These are phyloP conservation scores for Dryadomyces quercus-mongolicae DNA, from an alignment of 2,329 filamentous ascomycete genomes.

Conservation along the genomic window DNA sequence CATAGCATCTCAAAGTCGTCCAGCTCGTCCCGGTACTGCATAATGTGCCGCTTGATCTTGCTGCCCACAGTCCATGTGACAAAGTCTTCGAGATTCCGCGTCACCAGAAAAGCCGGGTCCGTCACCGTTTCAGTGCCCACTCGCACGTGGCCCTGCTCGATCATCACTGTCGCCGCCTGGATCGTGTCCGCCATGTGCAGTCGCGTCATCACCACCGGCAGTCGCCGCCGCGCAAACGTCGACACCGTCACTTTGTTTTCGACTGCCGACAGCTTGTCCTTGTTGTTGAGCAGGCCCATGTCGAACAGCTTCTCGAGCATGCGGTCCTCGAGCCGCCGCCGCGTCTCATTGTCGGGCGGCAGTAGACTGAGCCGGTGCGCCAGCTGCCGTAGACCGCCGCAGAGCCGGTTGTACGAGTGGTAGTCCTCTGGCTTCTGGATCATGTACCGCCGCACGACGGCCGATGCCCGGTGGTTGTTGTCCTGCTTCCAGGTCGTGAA, in stretches of 20 bases:
- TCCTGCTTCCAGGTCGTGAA: slow-evolving; percentile 91
- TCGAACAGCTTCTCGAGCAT: slow-evolving; percentile 86
- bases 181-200: slow-evolving; percentile 87
- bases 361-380: slow-evolving; percentile 80
- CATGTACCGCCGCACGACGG: slow-evolving; percentile 70
- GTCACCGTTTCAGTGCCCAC: slow-evolving; percentile 85
- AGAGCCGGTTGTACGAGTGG: slow-evolving; percentile 52
- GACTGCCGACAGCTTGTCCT: slow-evolving; percentile 69
- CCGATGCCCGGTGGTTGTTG: slow-evolving; percentile 70
- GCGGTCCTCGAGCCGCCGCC: slow-evolving; percentile 74
- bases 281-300: slow-evolving; percentile 72
- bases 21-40: slow-evolving; percentile 88
- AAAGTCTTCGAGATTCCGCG: slow-evolving; percentile 85
- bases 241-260: slow-evolving; percentile 84
- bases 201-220: slow-evolving; percentile 82
- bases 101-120: slow-evolving; percentile 81
- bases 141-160: slow-evolving; percentile 88
- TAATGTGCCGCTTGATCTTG: slow-evolving; percentile 93
- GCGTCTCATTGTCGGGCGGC: slow-evolving; percentile 63
- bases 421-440: slow-evolving; percentile 87
- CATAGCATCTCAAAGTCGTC: slow-evolving; percentile 89
- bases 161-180: slow-evolving; percentile 70
- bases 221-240: slow-evolving; percentile 69
- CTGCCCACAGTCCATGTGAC: slow-evolving; percentile 92
- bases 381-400: slow-evolving; percentile 77